Conservation (phyloP, 116 monocot species). For the Dioscorea cayenensis region DNA sequence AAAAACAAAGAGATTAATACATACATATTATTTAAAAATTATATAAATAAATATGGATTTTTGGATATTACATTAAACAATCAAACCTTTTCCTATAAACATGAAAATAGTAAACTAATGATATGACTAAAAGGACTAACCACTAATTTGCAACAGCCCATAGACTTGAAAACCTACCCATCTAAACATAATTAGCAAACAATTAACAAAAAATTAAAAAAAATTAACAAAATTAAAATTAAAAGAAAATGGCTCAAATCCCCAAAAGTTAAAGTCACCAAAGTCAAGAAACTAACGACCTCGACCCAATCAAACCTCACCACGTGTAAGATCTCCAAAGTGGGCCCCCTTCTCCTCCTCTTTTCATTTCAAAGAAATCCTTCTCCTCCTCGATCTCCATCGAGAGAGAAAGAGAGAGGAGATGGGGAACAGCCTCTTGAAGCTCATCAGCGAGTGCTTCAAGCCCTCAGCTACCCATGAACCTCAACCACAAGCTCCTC, state of each 20-base stretch:
- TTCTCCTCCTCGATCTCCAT: background rate
- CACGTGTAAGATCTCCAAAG: background rate
- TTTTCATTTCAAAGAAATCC: background rate
- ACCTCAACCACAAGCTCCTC: constrained; percentile 24
- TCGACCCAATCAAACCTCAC: background rate
- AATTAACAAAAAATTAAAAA: no score
- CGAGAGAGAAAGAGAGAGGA: background rate
- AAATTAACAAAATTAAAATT: no score
- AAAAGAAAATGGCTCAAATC: no score
- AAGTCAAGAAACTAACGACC: no score
- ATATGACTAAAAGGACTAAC: constrained; percentile 14
- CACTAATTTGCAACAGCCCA: constrained; percentile 51
- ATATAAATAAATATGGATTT: no score
- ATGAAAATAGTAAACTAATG: no score
- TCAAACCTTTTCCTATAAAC: no score
- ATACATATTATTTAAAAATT: no score
- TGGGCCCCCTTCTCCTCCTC: background rate
- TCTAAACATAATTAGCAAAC: no score
- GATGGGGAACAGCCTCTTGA: constrained; percentile 69
- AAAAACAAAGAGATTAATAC: no score
- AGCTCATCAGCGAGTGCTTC: constrained; percentile 29
- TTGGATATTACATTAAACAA: no score
- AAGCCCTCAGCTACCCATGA: constrained; percentile 1
- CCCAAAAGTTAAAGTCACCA: no score
- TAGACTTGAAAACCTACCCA: constrained; percentile 8